Conservation (phyloP, 176 grass and related monocot genomes). For the Triticum monococcum region DNA sequence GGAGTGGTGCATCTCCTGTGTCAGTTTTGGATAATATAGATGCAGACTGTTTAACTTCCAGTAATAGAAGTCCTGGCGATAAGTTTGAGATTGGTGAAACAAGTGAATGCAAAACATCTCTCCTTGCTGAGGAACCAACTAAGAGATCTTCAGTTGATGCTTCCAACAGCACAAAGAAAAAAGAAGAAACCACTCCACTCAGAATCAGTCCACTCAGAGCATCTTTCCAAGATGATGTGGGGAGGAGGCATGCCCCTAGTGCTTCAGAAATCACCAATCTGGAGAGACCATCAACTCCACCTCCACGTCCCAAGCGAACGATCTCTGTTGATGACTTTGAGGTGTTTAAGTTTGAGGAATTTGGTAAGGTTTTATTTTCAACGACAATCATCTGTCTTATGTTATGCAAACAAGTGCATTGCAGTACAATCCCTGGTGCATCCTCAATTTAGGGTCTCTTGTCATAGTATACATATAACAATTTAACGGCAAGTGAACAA, state of each 20-base stretch:
- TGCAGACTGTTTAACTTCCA: conserved; percentile 32
- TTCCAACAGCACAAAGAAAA: background rate
- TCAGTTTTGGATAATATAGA: conserved; percentile 65
- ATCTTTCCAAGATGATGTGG: conserved; percentile 8
- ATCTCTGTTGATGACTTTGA: background rate
- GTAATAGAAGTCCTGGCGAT: conserved; percentile 8
- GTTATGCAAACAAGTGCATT: background rate
- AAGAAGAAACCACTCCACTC: conserved; percentile 25
- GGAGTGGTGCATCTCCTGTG: conserved; percentile 53
- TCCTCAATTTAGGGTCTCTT: background rate
- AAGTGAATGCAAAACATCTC: conserved; percentile 17
- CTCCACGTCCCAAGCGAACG: background rate
- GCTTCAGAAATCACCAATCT: conserved; percentile 8
- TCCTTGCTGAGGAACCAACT: conserved; percentile 11
- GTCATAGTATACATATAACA: background rate
- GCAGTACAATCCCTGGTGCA: background rate
- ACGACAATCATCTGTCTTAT: background rate
- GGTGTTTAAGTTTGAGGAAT: conserved; percentile 35
- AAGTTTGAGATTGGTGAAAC: conserved; percentile 27
- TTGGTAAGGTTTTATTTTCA: conserved; percentile 37
- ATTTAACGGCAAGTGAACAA: background rate
- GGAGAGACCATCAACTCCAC: conserved; percentile 39
- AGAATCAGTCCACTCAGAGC: conserved; percentile 9
- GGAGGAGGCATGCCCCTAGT: background rate
- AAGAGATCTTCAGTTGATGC: conserved; percentile 4